Percentiles rank a stretch among this genome's conserved stretches.
phyloP scores from a whole-genome alignment of 2,329 filamentous ascomycete genomes.

The Penicillium sp. region DNA sequence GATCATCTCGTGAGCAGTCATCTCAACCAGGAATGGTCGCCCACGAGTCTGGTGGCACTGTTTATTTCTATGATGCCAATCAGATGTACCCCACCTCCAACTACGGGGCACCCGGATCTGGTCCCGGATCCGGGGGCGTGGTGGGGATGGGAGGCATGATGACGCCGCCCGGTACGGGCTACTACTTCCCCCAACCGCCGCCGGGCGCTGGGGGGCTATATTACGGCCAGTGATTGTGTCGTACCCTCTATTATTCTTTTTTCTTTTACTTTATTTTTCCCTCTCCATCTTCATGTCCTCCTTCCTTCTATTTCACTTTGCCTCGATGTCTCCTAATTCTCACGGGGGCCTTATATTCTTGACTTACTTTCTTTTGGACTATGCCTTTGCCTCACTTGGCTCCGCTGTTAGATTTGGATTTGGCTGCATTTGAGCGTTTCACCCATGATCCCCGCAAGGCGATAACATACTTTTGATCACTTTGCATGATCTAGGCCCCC shows the following conservation, averaged over 20 bases:
- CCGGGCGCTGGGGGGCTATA: constrained; percentile 54
- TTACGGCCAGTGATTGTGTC: constrained; percentile 50
- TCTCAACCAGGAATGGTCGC: constrained; percentile 63
- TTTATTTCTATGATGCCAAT: constrained; percentile 88
- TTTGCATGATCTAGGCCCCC: constrained; percentile 23
- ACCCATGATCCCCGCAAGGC: constrained; percentile 19
- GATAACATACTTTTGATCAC: constrained; percentile 7
- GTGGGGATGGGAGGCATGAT: constrained; percentile 80
- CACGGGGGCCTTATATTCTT: not conserved
- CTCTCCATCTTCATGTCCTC: not conserved
- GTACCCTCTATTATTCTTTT: not conserved
- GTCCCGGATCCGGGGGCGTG: constrained; percentile 52
- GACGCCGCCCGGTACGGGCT: constrained; percentile 58
- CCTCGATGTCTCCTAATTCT: not conserved
- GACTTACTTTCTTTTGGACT: not conserved
- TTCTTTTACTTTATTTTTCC: constrained; percentile 4
- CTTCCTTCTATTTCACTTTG: not conserved
- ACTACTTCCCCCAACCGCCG: constrained; percentile 58
- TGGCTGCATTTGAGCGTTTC: constrained; percentile 28
- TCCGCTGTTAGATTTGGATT: constrained; percentile 29
- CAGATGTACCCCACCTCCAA: constrained; percentile 60
- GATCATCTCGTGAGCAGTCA: constrained; percentile 35
- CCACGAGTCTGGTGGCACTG: constrained; percentile 92
- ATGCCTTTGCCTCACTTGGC: constrained; percentile 4
- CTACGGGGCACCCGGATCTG: constrained; percentile 51